Conservation (phyloP, 441 rosid species). For the Gossypium davidsonii region DNA sequence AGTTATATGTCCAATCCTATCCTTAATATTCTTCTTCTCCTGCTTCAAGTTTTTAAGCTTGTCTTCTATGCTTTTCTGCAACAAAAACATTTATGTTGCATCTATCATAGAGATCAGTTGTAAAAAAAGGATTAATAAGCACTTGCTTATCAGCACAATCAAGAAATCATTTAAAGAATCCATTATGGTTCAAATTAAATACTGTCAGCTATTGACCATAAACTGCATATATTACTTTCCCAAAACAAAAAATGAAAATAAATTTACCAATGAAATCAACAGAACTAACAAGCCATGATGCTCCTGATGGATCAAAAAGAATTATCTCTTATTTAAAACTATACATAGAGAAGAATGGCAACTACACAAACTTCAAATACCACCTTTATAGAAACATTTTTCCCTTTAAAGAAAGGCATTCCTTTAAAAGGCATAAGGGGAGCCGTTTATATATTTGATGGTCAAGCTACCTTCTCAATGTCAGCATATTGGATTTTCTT, state of each 20-base stretch:
- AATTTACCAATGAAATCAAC: background rate
- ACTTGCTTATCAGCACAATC: constrained; percentile 1
- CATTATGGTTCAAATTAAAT: background rate
- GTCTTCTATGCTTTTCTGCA: constrained; percentile 86
- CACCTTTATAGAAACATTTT: background rate
- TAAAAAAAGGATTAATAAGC: constrained; percentile 8
- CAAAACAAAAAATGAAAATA: background rate
- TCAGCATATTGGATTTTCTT: constrained; percentile 96
- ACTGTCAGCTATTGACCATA: background rate
- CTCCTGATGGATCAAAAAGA: background rate
- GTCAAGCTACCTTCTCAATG: constrained; percentile 72
- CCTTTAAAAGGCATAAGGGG: background rate
- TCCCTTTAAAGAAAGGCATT: background rate
- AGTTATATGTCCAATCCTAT: constrained; percentile 56
- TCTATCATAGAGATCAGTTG: constrained; percentile 3
- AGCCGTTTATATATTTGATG: background rate
- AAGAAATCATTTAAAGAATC: background rate
- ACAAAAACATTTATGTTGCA: constrained; percentile 15
- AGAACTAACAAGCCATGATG: background rate
- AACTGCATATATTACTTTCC: background rate
- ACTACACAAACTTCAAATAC: background rate
- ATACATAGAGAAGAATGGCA: background rate
- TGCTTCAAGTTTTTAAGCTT: constrained; percentile 69
- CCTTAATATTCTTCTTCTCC: constrained; percentile 64
- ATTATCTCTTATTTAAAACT: background rate